Evolutionary conservation across 108 stramenopile species (phyloP).

Genomic region (Cyclotella sp.): DNA sequence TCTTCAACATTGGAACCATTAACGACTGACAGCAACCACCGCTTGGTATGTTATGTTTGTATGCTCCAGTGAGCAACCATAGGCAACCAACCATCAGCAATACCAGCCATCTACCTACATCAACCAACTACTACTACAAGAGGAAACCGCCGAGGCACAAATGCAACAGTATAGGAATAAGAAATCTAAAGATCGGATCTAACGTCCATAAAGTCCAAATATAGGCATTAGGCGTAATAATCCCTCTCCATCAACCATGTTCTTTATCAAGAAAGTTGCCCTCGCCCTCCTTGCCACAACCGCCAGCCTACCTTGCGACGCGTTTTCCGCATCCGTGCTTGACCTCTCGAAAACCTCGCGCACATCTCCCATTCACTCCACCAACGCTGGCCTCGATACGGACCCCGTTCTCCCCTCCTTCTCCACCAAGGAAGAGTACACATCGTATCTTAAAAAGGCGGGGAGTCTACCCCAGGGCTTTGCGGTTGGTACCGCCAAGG

Average conservation of each 20-base stretch:
- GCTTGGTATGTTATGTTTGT: no score
- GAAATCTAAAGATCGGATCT: no score
- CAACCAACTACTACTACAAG: no score
- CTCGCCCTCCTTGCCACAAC: slow-evolving; percentile 26
- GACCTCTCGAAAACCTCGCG: slow-evolving; percentile 5
- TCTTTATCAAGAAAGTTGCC: slow-evolving; percentile 23
- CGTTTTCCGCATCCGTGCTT: slow-evolving; percentile 19
- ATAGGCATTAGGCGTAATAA: background rate
- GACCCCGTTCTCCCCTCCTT: slow-evolving; percentile 71
- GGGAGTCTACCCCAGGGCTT: slow-evolving; percentile 78
- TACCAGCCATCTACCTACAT: no score
- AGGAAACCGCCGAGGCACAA: no score
- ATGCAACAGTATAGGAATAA: no score
- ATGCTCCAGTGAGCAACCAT: no score
- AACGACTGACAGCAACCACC: no score
- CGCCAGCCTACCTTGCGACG: slow-evolving; percentile 15
- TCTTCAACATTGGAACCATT: no score
- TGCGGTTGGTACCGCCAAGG: slow-evolving; percentile 80
- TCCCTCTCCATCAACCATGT: slow-evolving; percentile 12
- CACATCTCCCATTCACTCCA: background rate
- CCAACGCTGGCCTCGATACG: slow-evolving; percentile 46
- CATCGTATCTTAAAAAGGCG: slow-evolving; percentile 64
- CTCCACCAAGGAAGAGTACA: slow-evolving; percentile 65
- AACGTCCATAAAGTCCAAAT: background rate
- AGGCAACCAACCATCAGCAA: no score